Evolutionary conservation across 345 rosid species (phyloP).

Genomic region (Fremontodendron californicum): DNA sequence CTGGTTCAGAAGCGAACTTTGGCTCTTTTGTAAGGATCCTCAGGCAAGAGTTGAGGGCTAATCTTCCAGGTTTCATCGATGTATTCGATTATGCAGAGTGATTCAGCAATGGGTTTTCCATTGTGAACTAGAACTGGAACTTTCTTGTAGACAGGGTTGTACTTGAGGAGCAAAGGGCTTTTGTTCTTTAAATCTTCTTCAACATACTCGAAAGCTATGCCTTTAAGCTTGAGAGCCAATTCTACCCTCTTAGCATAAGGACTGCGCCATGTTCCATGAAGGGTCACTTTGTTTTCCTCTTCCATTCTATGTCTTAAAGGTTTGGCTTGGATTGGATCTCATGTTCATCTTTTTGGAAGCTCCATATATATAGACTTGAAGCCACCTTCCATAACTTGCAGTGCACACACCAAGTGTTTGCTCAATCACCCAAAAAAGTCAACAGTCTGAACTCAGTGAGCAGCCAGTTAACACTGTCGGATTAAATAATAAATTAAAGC

Average conservation of each 20-base stretch:
- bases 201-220: conserved; percentile 30
- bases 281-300: conserved; percentile 26
- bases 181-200: conserved; percentile 46
- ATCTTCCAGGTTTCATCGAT: conserved; percentile 44
- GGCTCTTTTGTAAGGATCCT: conserved; percentile 38
- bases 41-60: conserved; percentile 28
- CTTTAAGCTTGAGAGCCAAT: conserved; percentile 38
- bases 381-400: no score
- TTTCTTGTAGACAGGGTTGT: conserved; percentile 40
- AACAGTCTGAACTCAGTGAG: background rate
- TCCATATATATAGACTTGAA: background rate
- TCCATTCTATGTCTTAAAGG: conserved; percentile 22
- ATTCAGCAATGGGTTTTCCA: conserved; percentile 40
- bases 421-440: no score
- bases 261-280: conserved; percentile 30
- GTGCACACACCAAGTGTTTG: no score
- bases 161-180: conserved; percentile 28
- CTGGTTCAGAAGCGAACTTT: conserved; percentile 40
- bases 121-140: conserved; percentile 36
- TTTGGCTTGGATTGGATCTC: background rate
- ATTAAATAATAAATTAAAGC: no score
- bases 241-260: conserved; percentile 32
- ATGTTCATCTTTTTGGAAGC: background rate
- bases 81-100: conserved; percentile 39
- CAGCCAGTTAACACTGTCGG: background rate